Base-by-base conservation (phyloP, 1,139 yeast species). In the Spencermartinsiella ligniputridi region DNA sequence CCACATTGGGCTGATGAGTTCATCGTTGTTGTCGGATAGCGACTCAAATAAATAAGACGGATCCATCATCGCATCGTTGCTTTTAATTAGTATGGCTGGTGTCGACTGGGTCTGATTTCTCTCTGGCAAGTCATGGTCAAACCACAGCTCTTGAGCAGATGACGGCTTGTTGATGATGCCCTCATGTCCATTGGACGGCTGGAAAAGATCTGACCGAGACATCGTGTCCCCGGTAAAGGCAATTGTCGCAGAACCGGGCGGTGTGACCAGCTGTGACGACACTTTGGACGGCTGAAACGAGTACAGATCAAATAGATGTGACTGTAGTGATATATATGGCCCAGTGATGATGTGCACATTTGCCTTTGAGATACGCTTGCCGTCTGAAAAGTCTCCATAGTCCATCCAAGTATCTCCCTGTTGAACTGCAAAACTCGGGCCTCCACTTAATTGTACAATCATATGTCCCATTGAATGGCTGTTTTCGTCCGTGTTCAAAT, bases 351-450 rank as follows among this genome's bases (percentile, higher is more conserved):
- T 42, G 44, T 63, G 67, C n/a, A 49, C 48, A 27, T 46, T 38
- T 5, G 50, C 47, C 9, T 36, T 36, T 16, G 63, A 50, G 2
- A 61, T 66, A 40, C 61, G 64, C 34, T 44, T 47, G 22, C 46
- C 40, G 29, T 56, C 64, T 1, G 67, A 58, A 46, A 63, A 64
- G 44, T 64, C 67, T 8, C 51, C 55, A 29, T 61, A 55, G 29
- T 46, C 49, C 12, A 45, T 35, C 63, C 66, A 60, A 5, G 20
- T 25, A 18, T 41, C 41, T 19, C 52, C 42, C 15, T 41, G 41
- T 17, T 52, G 42, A 44, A 59, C 53, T 21, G 49, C 52, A 44
- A 62, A 61, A 17, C 37, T 40, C 4, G 64, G 64, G 19, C 51
- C 48, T 17, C 48, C 49, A 2, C 42, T 39, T 11, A 61, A 46